These are phyloP conservation scores for Entoloma clypeatum DNA, from an alignment of 1,284 basidiomycete species.

Conservation along the genomic window DNA sequence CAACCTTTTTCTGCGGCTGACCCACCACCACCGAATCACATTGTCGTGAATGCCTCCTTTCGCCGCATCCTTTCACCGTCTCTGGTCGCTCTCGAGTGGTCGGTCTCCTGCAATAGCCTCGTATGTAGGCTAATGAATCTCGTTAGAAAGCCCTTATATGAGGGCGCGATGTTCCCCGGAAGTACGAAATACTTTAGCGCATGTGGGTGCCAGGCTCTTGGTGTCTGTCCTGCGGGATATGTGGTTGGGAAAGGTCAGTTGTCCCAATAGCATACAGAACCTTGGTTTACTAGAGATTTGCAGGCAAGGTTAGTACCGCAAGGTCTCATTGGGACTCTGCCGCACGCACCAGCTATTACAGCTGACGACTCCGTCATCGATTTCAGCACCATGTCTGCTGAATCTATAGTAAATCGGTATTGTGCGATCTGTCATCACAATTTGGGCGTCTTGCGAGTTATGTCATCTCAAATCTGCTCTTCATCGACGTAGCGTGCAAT, in stretches of 20 bases:
- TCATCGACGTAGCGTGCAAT: slow-evolving; percentile 39
- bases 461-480: slow-evolving; percentile 3
- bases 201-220: slow-evolving; percentile 66
- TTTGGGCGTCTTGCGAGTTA: slow-evolving; percentile 6
- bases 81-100: slow-evolving; percentile 44
- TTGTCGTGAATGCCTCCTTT: slow-evolving; percentile 90
- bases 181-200: slow-evolving; percentile 61
- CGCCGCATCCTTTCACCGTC: slow-evolving; percentile 78
- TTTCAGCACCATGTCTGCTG: slow-evolving; percentile 56
- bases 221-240: slow-evolving; percentile 69
- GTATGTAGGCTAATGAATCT: not conserved
- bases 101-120: slow-evolving; percentile 14
- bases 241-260: slow-evolving; percentile 47
- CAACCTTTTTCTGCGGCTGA: slow-evolving; percentile 36
- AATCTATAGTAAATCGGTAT: slow-evolving; percentile 52
- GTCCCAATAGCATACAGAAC: not conserved
- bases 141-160: slow-evolving; percentile 42
- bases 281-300: not conserved
- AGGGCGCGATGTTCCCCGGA: slow-evolving; percentile 47
- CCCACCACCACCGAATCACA: slow-evolving; percentile 38
- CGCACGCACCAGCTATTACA: slow-evolving; percentile 62
- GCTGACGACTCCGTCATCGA: slow-evolving; percentile 51
- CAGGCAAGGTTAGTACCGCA: slow-evolving; percentile 36
- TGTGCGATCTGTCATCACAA: slow-evolving; percentile 73
- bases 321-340: slow-evolving; percentile 32